A percentile compares a stretch with the other conserved stretches of the same genome.
phyloP scores from a whole-genome alignment of 1,284 basidiomycete species.

The Cutaneotrichosporon dermatis region DNA sequence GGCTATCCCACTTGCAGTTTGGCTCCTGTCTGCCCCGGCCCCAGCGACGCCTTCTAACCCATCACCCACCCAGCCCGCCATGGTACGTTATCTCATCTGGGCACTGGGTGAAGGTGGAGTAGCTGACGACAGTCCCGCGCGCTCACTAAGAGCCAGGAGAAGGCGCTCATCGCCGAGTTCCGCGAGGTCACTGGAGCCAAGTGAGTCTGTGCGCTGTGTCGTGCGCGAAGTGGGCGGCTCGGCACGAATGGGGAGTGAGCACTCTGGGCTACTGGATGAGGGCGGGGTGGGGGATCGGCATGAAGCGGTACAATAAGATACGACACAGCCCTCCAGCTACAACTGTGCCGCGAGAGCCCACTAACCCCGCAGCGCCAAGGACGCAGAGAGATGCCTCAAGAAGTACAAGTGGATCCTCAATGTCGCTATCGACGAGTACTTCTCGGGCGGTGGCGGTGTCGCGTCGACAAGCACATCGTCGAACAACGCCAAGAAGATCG shows the following conservation, averaged over 20 bases:
- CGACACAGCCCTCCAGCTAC: no score
- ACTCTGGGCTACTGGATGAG: no score
- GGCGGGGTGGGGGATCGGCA: no score
- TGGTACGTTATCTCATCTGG: no score
- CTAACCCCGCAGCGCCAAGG: conserved; percentile 24
- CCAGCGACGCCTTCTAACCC: no score
- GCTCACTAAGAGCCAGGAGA: conserved; percentile 22
- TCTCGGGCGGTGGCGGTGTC: conserved; percentile 30
- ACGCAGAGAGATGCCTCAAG: conserved; percentile 43
- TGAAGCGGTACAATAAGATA: no score
- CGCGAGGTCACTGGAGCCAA: conserved; percentile 39
- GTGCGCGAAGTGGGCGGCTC: no score
- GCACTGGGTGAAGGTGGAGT: no score
- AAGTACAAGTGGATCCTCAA: conserved; percentile 39
- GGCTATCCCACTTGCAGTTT: conserved; percentile 1
- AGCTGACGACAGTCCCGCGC: conserved; percentile 13
- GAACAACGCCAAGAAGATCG: conserved; percentile 41
- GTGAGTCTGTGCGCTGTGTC: conserved; percentile 24
- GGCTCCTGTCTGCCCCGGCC: background rate
- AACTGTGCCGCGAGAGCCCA: no score
- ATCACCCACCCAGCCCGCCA: no score
- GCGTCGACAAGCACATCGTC: background rate
- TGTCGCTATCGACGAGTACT: conserved; percentile 44
- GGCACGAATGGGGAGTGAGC: no score
- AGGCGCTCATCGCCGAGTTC: conserved; percentile 31